phyloP scores from a whole-genome alignment of 2,329 filamentous ascomycete genomes.

The Teratosphaeria zuluensis region DNA sequence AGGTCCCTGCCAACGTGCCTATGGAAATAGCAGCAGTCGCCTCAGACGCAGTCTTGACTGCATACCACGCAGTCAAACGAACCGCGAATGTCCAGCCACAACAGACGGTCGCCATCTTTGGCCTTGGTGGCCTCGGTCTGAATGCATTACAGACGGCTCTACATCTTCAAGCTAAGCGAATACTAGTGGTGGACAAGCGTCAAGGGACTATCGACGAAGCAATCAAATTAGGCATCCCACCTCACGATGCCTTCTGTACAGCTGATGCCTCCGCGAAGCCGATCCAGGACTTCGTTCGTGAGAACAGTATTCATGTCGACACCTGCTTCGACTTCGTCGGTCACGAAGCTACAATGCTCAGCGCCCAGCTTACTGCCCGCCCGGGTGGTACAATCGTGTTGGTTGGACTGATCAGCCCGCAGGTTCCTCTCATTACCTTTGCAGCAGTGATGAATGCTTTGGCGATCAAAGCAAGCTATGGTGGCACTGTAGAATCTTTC shows the following conservation, averaged over 20 bases:
- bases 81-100: conserved; percentile 27
- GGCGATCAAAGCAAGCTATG: conserved; percentile 27
- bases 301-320: conserved; percentile 9
- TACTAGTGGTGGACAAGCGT: conserved; percentile 28
- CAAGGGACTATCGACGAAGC: conserved; percentile 25
- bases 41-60: conserved; percentile 33
- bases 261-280: neutral
- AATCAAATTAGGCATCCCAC: conserved; percentile 23
- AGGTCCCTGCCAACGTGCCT: too few species aligned
- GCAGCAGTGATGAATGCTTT: conserved; percentile 3
- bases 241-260: conserved; percentile 16
- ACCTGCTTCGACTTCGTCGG: conserved; percentile 17
- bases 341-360: conserved; percentile 13
- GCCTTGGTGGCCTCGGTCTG: conserved; percentile 33
- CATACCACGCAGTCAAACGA: conserved; percentile 32
- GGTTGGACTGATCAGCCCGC: conserved; percentile 12
- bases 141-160: conserved; percentile 36
- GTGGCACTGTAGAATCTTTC: conserved; percentile 33
- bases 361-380: conserved; percentile 7
- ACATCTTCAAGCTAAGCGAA: conserved; percentile 38
- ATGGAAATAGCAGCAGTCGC: conserved; percentile 22
- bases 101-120: conserved; percentile 33
- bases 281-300: conserved; percentile 2
- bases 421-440: conserved; percentile 7
- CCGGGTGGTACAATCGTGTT: conserved; percentile 13